Conservation (phyloP, 2,329 filamentous ascomycete genomes). For the Aspergillus costaricaensis region DNA sequence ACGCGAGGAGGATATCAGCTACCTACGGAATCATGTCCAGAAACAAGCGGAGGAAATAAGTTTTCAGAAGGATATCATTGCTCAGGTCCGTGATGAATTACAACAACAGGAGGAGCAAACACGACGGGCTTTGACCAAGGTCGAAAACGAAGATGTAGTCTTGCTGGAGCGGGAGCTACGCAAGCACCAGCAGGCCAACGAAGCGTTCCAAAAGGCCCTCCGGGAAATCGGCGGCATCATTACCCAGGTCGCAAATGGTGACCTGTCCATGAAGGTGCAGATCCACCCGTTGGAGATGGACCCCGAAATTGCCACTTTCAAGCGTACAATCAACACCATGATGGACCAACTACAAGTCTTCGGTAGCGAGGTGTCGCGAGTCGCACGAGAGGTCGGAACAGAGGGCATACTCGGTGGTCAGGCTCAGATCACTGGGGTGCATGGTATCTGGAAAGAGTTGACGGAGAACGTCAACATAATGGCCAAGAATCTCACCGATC, state of each 20-base stretch:
- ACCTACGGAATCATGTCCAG: conserved; percentile 85
- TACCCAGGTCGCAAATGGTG: conserved; percentile 91
- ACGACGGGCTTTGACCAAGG: conserved; percentile 75
- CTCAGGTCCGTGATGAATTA: conserved; percentile 81
- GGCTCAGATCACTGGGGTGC: conserved; percentile 88
- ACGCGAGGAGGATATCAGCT: conserved; percentile 79
- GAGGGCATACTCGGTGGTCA: conserved; percentile 93
- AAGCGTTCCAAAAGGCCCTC: conserved; percentile 96
- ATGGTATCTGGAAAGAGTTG: conserved; percentile 96
- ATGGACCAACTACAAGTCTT: conserved; percentile 98
- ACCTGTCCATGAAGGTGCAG: conserved; percentile 93
- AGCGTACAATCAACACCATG: conserved; percentile 98
- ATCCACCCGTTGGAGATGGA: conserved; percentile 97
- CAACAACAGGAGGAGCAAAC: conserved; percentile 83
- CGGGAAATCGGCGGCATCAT: conserved; percentile 97
- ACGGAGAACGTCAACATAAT: conserved; percentile 88
- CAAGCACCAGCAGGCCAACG: conserved; percentile 97
- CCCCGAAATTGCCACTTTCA: conserved; percentile 96
- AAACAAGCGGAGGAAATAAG: conserved; percentile 91
- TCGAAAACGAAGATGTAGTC: conserved; percentile 85
- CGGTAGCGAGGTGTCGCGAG: conserved; percentile 90
- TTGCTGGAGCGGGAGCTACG: conserved; percentile 88
- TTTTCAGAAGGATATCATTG: conserved; percentile 81
- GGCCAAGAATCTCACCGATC: conserved; percentile 79
- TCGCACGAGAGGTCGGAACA: conserved; percentile 93